Evolutionary conservation across 495 filamentous ascomycete species (phyloP).

Genomic region (Aspergillus sclerotiicarbonarius): DNA sequence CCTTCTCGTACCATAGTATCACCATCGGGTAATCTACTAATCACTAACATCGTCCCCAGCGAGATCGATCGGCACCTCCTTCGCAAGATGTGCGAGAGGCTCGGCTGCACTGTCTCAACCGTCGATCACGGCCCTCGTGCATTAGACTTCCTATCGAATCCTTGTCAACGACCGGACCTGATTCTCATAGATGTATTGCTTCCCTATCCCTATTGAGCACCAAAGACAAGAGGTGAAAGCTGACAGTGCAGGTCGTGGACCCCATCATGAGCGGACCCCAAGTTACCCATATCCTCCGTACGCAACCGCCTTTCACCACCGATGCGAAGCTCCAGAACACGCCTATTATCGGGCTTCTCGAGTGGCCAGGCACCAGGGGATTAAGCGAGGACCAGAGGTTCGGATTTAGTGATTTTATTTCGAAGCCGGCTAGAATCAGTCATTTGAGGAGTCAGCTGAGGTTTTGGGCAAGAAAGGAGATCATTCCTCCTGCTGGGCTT

Average conservation of each 20-base stretch:
- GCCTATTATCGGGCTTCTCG: constrained; percentile 5
- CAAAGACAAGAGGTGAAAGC: background rate
- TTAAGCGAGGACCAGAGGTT: background rate
- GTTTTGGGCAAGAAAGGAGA: background rate
- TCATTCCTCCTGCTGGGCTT: background rate
- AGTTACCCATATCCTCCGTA: constrained; percentile 10
- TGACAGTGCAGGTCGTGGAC: constrained; percentile 2
- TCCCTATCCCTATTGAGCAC: background rate
- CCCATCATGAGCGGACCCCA: constrained; percentile 4
- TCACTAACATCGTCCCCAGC: background rate
- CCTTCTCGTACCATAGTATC: background rate
- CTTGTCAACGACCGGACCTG: constrained; percentile 6
- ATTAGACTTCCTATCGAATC: constrained; percentile 5
- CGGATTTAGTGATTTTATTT: constrained; percentile 1
- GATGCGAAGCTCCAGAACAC: constrained; percentile 3
- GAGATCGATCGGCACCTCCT: background rate
- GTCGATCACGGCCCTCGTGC: constrained; percentile 10
- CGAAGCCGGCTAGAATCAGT: constrained; percentile 10
- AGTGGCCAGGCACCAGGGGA: background rate
- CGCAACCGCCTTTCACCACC: constrained; percentile 7
- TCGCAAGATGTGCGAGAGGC: background rate
- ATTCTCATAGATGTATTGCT: constrained; percentile 11
- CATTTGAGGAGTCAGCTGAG: constrained; percentile 6
- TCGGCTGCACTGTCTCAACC: constrained; percentile 7
- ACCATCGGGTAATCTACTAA: no score